Percentiles rank a stretch among this genome's conserved stretches.
These are phyloP conservation scores for Acer negundo DNA, from an alignment of 345 rosid genomes.

Conservation along the genomic window DNA sequence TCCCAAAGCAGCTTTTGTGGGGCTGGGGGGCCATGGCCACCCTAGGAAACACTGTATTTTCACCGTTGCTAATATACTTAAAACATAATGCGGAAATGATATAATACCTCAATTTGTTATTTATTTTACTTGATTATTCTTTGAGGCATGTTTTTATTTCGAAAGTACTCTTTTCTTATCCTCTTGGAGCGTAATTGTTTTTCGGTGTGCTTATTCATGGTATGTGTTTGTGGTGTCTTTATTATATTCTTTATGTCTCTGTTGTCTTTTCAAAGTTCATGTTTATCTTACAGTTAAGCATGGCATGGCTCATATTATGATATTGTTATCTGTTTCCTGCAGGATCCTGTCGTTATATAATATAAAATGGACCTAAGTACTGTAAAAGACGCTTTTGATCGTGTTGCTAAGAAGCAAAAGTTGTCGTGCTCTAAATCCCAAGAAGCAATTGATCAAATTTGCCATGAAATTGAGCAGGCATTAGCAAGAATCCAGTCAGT, in stretches of 20 bases:
- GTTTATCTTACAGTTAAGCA: neutral
- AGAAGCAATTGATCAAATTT: constrained; percentile 49
- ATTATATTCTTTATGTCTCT: neutral
- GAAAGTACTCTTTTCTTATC: constrained; percentile 1
- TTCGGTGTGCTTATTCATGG: neutral
- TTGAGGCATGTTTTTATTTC: neutral
- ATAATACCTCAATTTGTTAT: neutral
- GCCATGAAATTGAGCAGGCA: constrained; percentile 50
- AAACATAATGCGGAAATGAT: neutral
- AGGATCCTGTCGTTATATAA: constrained; percentile 24
- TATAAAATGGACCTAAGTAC: constrained; percentile 45
- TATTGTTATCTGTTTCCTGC: constrained; percentile 17
- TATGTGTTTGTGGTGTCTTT: neutral
- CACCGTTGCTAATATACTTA: neutral
- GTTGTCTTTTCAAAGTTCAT: neutral
- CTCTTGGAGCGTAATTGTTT: neutral
- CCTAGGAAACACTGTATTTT: too few species aligned
- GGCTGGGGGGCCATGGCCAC: too few species aligned
- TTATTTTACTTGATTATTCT: neutral
- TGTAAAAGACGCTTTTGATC: constrained; percentile 65
- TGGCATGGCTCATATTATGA: neutral
- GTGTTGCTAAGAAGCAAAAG: constrained; percentile 66
- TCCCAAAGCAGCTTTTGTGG: neutral
- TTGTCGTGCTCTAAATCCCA: constrained; percentile 47
- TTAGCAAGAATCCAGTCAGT: constrained; percentile 41